A percentile compares a stretch with the other conserved stretches of the same genome.
These are phyloP conservation scores for Pseudogymnoascus sp. DNA, from an alignment of 2,329 filamentous ascomycete species.

Conservation along the genomic window DNA sequence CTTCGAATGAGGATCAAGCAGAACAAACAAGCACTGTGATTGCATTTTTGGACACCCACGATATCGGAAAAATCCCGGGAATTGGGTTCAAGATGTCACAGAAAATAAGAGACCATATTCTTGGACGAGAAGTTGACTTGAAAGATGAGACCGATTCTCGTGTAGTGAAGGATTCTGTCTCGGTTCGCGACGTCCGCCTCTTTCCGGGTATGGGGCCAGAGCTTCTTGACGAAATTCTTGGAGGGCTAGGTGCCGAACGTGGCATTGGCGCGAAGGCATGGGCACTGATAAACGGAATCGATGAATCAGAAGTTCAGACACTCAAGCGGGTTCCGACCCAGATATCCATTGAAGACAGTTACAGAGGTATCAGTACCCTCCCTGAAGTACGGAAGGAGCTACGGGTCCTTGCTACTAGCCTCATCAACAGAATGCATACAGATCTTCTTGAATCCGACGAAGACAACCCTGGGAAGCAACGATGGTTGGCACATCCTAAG, in stretches of 20 bases:
- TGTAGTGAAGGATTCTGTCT: constrained; percentile 49
- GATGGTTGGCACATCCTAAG: constrained; percentile 74
- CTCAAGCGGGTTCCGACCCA: constrained; percentile 70
- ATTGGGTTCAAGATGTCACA: constrained; percentile 75
- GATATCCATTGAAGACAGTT: constrained; percentile 93
- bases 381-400: constrained; percentile 62
- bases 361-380: constrained; percentile 60
- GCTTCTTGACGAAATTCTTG: constrained; percentile 60
- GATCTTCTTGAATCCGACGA: constrained; percentile 55
- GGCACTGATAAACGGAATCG: constrained; percentile 73
- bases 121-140: constrained; percentile 30
- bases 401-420: constrained; percentile 56
- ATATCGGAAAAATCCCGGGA: constrained; percentile 75
- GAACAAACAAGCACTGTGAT: background rate
- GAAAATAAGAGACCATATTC: constrained; percentile 55
- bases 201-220: constrained; percentile 56
- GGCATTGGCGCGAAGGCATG: constrained; percentile 69
- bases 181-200: constrained; percentile 57
- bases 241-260: constrained; percentile 60
- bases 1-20: constrained; percentile 22
- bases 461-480: constrained; percentile 19
- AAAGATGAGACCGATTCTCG: constrained; percentile 37
- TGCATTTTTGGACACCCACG: constrained; percentile 66
- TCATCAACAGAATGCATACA: constrained; percentile 69
- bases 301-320: constrained; percentile 65